Base-by-base conservation (phyloP, 257 asterid genomes). In the Nicotiana sylvestris region DNA sequence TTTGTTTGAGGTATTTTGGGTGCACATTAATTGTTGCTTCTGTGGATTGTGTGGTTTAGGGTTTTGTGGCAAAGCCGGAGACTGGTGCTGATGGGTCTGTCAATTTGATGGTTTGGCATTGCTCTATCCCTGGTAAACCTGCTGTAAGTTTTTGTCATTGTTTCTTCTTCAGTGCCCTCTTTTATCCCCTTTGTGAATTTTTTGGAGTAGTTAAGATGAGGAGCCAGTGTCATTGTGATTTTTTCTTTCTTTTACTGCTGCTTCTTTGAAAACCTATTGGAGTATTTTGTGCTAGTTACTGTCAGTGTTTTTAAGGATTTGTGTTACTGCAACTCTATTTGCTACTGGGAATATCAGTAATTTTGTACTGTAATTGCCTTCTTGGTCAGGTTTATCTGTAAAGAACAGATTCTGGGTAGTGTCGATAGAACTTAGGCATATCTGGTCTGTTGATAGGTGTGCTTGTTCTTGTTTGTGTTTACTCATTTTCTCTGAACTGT, bases 11-110 rank as follows among this genome's bases (percentile, higher is more conserved):
- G 78, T 69, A 2, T 7, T 46, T 46, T 72, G 15, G 61, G 39
- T 46, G 61, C 53, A 21, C 49, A 4, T 70, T 70, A 21, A 70
- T 72, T 55, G 60, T 7, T 39, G 39, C 43, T 66, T 57, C 7
- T 64, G 17, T 81, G 12, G 2, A 37, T 58, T 18, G n/a, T 61
- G 13, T 8, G 15, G 53, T 78, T 11, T 78, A 86, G 89, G 89
- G 89, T 77, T 86, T 86, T 64, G 89, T 86, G 57, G 89, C 89
- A 7, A 86, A 78, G 69, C 89, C 87, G 35, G 89, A 86, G 83
- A 83, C 87, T 3, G 78, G 67, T 33, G 10, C 85, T 17, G 87
- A 86, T 61, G 85, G 85, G 16, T 55, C 81, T 9, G 83, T 83
- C 4, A 86, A 86, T 77, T 56, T 86, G 82, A 83, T 86, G 88